Conservation (phyloP, 768 basidiomycete genomes). For the Dentipellis sp. region DNA sequence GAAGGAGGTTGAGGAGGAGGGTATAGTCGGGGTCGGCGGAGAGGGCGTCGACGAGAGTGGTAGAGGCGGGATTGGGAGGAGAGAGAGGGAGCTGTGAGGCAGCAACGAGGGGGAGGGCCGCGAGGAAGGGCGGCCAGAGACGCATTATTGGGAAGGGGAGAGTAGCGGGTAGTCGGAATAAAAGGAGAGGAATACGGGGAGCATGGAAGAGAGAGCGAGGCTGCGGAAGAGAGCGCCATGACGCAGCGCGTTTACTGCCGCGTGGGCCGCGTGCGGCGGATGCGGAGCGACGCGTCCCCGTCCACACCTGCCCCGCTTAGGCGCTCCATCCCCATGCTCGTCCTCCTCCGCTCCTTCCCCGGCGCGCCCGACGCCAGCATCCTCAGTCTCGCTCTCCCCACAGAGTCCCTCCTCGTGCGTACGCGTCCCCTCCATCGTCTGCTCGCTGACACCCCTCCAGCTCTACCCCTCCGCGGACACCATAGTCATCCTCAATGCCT, state of each 20-base stretch:
- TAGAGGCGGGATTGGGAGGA: slow-evolving; percentile 19
- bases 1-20: slow-evolving; percentile 66
- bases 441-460: slow-evolving; percentile 26
- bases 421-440: slow-evolving; percentile 17
- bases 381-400: slow-evolving; percentile 47
- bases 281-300: neutral
- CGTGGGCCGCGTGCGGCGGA: neutral
- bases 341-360: slow-evolving; percentile 35
- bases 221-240: slow-evolving; percentile 1
- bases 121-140: slow-evolving; percentile 27
- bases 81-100: slow-evolving; percentile 16
- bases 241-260: neutral
- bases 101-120: slow-evolving; percentile 23
- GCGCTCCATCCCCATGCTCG: slow-evolving; percentile 29
- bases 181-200: slow-evolving; percentile 3
- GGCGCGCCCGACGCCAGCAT: slow-evolving; percentile 46
- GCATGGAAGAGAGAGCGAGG: slow-evolving; percentile 1
- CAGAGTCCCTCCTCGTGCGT: slow-evolving; percentile 48
- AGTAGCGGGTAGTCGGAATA: neutral
- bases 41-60: slow-evolving; percentile 74
- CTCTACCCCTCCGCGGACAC: slow-evolving; percentile 66
- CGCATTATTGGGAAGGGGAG: slow-evolving; percentile 20
- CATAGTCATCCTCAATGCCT: slow-evolving; percentile 65
- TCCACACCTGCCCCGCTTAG: neutral
- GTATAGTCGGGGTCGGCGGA: slow-evolving; percentile 67